A percentile compares a stretch with the other conserved stretches of the same genome.
phyloP scores from a whole-genome alignment of 2,329 filamentous ascomycete genomes.

The Cordyceps tenuipes region DNA sequence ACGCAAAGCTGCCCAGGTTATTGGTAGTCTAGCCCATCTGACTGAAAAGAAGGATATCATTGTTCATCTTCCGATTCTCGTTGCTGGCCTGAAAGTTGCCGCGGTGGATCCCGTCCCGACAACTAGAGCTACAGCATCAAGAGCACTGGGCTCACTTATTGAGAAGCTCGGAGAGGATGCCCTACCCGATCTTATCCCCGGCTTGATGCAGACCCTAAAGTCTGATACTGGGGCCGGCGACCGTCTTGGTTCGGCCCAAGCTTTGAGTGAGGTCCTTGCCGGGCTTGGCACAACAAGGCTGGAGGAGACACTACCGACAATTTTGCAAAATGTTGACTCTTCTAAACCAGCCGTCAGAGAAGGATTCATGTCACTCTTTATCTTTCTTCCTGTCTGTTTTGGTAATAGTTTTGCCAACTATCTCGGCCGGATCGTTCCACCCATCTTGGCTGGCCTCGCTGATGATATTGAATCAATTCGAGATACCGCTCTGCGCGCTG shows the following conservation, averaged over 20 bases:
- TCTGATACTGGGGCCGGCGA: conserved; percentile 95
- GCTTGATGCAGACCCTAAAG: conserved; percentile 95
- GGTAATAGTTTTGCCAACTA: conserved; percentile 98
- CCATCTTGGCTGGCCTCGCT: conserved; percentile 86
- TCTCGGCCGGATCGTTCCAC: conserved; percentile 88
- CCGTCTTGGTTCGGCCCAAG: conserved; percentile 90
- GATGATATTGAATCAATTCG: conserved; percentile 95
- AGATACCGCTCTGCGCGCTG: conserved; percentile 90
- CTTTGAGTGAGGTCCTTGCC: conserved; percentile 90
- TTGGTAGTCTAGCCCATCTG: conserved; percentile 92
- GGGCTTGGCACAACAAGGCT: conserved; percentile 85
- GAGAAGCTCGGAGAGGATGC: conserved; percentile 98
- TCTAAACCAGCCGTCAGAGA: conserved; percentile 85
- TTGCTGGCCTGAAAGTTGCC: conserved; percentile 80
- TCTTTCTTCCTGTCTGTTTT: conserved; percentile 97
- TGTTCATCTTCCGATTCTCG: conserved; percentile 81
- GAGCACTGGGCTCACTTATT: conserved; percentile 90
- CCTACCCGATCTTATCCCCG: conserved; percentile 91
- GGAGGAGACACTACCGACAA: conserved; percentile 92
- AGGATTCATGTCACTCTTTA: conserved; percentile 99
- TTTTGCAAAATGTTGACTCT: conserved; percentile 91
- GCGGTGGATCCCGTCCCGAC: conserved; percentile 94
- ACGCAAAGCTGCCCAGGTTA: conserved; percentile 92
- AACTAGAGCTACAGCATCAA: conserved; percentile 90
- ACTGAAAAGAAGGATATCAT: conserved; percentile 93